Evolutionary conservation across 345 rosid species (phyloP).

Genomic region (Salix udensis): DNA sequence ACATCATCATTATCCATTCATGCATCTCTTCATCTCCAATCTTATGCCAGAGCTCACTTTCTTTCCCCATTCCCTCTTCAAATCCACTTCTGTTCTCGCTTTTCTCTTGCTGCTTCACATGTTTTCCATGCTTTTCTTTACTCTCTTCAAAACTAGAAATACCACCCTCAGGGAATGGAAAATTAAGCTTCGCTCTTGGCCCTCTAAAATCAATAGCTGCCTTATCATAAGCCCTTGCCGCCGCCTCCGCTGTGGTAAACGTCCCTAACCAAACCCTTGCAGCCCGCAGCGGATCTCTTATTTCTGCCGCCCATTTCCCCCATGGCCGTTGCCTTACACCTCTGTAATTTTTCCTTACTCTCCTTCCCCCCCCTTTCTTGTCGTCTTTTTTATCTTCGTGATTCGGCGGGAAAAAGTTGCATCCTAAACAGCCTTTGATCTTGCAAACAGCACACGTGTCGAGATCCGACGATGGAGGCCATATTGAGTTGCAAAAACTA

Average conservation of each 20-base stretch:
- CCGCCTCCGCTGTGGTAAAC: conserved; percentile 80
- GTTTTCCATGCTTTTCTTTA: conserved; percentile 17
- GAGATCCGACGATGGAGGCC: conserved; percentile 30
- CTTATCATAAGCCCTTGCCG: conserved; percentile 87
- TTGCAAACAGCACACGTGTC: conserved; percentile 62
- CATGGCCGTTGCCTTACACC: conserved; percentile 98
- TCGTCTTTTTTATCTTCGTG: conserved; percentile 9
- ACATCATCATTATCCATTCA: conserved; percentile 54
- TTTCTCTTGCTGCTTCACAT: background rate
- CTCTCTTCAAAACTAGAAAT: background rate
- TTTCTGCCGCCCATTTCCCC: conserved; percentile 99
- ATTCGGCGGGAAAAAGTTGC: conserved; percentile 69
- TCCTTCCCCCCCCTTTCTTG: conserved; percentile 24
- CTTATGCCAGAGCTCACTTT: conserved; percentile 27
- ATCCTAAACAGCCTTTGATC: conserved; percentile 68
- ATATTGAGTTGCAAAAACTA: background rate
- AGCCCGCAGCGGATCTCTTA: conserved; percentile 79
- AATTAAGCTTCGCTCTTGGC: conserved; percentile 47
- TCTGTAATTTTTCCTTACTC: conserved; percentile 68
- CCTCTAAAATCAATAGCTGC: conserved; percentile 58
- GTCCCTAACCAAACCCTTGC: conserved; percentile 93
- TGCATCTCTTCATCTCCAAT: conserved; percentile 39
- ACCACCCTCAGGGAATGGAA: conserved; percentile 44
- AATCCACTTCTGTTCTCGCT: background rate
- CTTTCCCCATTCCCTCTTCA: conserved; percentile 9